phyloP scores from a whole-genome alignment of 2,329 filamentous ascomycete species.

The Phyllosticta citrichinensis region DNA sequence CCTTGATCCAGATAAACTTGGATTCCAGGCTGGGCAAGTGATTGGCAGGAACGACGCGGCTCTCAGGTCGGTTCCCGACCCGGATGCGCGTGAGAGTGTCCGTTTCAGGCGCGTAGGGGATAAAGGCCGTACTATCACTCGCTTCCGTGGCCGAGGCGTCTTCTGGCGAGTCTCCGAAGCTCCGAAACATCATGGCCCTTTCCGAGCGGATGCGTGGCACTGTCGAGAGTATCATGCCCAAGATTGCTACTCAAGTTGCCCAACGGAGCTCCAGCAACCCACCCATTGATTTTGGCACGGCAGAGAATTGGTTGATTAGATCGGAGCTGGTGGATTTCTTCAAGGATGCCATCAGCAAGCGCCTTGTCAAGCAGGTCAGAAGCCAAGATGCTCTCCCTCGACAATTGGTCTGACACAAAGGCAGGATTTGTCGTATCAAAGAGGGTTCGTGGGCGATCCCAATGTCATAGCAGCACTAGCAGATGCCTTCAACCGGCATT shows the following conservation, averaged over 20 bases:
- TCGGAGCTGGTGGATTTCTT: conserved; percentile 14
- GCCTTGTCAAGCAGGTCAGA: conserved; percentile 1
- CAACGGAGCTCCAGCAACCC: conserved; percentile 4
- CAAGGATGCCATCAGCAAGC: conserved; percentile 11
- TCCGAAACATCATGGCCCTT: no score
- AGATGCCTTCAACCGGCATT: conserved; percentile 20
- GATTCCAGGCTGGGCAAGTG: no score
- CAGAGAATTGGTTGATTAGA: conserved; percentile 18
- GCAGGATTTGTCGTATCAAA: conserved; percentile 14
- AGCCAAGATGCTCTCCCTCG: background rate
- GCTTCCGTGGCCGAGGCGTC: no score
- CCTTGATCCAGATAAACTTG: no score
- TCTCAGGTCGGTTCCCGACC: no score
- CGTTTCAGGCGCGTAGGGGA: no score
- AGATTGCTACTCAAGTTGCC: conserved; percentile 13
- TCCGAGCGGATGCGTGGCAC: no score
- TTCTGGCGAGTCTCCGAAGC: no score
- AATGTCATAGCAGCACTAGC: conserved; percentile 14
- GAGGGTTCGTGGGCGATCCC: conserved; percentile 15
- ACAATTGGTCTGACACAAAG: background rate
- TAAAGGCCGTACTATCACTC: no score
- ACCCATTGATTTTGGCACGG: conserved; percentile 14
- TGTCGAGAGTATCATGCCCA: conserved; percentile 14
- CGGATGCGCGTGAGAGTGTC: no score
- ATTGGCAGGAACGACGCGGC: no score